Evolutionary conservation across 805 yeast genomes (phyloP).

Genomic region (Wickerhamiella occidentalis): DNA sequence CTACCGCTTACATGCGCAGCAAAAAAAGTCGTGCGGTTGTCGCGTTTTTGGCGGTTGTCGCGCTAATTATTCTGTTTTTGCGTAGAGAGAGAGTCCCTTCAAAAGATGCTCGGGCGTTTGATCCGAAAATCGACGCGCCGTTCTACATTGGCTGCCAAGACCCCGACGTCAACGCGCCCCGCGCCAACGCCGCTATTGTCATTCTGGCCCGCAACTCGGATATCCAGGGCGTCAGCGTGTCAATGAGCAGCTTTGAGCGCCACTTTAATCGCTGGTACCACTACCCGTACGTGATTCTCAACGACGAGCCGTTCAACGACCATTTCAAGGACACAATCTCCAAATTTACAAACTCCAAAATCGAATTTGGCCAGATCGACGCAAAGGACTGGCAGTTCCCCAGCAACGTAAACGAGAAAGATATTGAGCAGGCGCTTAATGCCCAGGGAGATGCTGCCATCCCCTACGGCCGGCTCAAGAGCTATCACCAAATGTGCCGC

Average conservation of each 20-base stretch:
- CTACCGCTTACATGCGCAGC: slow-evolving; percentile 3
- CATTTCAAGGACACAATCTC: slow-evolving; percentile 46
- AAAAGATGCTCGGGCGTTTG: not conserved
- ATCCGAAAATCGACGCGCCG: slow-evolving; percentile 13
- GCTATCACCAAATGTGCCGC: slow-evolving; percentile 94
- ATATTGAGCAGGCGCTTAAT: slow-evolving; percentile 45
- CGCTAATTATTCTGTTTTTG: not conserved
- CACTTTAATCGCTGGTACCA: slow-evolving; percentile 90
- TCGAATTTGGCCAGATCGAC: slow-evolving; percentile 60
- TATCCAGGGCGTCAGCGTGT: slow-evolving; percentile 57
- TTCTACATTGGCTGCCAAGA: slow-evolving; percentile 14
- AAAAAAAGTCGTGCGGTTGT: not conserved
- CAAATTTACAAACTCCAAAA: slow-evolving; percentile 44
- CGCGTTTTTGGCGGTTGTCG: not conserved
- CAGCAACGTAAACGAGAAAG: slow-evolving; percentile 32
- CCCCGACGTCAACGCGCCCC: slow-evolving; percentile 23
- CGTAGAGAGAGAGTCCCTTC: not conserved
- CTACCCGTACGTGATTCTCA: slow-evolving; percentile 85
- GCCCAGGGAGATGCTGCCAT: slow-evolving; percentile 74
- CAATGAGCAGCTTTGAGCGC: slow-evolving; percentile 65
- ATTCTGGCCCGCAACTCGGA: slow-evolving; percentile 76
- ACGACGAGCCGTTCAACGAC: slow-evolving; percentile 61
- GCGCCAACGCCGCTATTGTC: slow-evolving; percentile 76
- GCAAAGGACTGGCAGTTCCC: slow-evolving; percentile 61
- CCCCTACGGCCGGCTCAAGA: slow-evolving; percentile 68